Conservation (phyloP, 2,329 filamentous ascomycete species). For the Colletotrichum chrysophilum region DNA sequence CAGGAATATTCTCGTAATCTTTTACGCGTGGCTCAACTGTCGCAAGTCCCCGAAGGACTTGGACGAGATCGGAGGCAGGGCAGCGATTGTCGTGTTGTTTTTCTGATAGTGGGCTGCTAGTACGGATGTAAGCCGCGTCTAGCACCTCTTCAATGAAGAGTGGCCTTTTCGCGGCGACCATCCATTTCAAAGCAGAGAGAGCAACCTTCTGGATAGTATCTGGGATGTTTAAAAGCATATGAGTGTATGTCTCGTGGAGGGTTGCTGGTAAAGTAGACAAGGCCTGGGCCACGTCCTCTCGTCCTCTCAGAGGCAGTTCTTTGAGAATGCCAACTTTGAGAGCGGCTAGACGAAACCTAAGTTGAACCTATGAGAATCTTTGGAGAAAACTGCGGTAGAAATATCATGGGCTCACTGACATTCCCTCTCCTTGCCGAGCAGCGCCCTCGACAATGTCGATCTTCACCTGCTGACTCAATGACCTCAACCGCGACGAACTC, state of each 20-base stretch:
- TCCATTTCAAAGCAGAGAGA: background rate
- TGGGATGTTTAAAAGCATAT: too few species aligned
- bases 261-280: background rate
- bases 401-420: background rate
- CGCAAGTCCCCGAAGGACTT: background rate
- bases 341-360: background rate
- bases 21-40: background rate
- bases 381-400: too few species aligned
- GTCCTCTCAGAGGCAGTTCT: background rate
- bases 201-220: background rate
- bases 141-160: background rate
- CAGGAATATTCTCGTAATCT: background rate
- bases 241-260: background rate
- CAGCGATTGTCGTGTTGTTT: background rate
- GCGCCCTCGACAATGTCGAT: background rate
- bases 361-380: background rate
- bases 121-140: background rate
- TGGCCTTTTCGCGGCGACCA: background rate
- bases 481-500: background rate
- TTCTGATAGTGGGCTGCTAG: background rate
- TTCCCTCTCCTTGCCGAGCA: background rate
- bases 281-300: fast-evolving
- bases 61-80: background rate
- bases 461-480: background rate
- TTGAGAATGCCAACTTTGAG: background rate